phyloP scores from a whole-genome alignment of 2,329 filamentous ascomycete genomes.

The Aspergillus calidoustus region DNA sequence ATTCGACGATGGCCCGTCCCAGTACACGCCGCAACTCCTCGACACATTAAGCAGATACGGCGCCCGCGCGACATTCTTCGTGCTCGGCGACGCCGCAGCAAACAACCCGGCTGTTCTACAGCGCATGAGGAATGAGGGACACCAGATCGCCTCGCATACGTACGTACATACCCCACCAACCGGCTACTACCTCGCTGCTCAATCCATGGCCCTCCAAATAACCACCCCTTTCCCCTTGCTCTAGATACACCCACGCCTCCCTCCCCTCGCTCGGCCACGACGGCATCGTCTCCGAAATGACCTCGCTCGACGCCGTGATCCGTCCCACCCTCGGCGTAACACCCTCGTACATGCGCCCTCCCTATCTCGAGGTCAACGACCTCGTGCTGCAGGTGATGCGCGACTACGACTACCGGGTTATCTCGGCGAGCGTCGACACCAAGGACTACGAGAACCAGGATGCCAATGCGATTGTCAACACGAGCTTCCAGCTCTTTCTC shows the following conservation, averaged over 20 bases:
- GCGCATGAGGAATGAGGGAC: conserved; percentile 42
- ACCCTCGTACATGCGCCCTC: conserved; percentile 55
- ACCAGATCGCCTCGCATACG: conserved; percentile 55
- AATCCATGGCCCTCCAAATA: too few species aligned
- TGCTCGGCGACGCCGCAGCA: conserved; percentile 49
- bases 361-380: conserved; percentile 44
- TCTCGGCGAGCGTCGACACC: conserved; percentile 48
- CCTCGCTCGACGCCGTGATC: conserved; percentile 45
- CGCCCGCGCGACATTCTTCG: conserved; percentile 68
- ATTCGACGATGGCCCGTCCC: conserved; percentile 67
- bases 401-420: conserved; percentile 51
- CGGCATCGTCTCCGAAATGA: conserved; percentile 45
- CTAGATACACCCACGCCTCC: conserved; percentile 46
- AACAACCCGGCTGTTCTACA: conserved; percentile 31
- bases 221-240: too few species aligned
- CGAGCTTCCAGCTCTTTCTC: conserved; percentile 37
- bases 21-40: conserved; percentile 62
- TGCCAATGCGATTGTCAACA: conserved; percentile 29
- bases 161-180: conserved; percentile 23
- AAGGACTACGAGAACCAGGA: conserved; percentile 46
- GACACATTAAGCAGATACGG: conserved; percentile 60
- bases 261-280: conserved; percentile 38
- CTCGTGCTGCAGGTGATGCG: conserved; percentile 40
- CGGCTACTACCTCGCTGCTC: too few species aligned
- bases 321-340: conserved; percentile 45